Base-by-base conservation (phyloP, 148 eudicot genomes). In the Rhododendron vialii region DNA sequence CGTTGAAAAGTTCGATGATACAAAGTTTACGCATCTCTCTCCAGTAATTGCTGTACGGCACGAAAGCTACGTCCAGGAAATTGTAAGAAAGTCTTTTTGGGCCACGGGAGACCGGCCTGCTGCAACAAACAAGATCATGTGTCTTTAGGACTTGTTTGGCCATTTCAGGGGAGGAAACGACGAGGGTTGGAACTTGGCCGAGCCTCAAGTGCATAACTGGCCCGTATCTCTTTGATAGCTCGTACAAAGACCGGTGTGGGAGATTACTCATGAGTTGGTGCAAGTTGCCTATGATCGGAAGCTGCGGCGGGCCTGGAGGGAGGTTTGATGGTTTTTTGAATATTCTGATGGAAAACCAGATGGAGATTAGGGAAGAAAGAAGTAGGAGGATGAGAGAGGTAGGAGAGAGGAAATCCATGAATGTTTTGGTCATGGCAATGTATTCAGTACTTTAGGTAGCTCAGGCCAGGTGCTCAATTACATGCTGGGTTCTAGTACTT, bases 111-210 rank as follows among this genome's bases (percentile, higher is more conserved):
- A 22, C 8, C 0, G 75, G 84, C 48, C 84, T 33, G 22, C 5
- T 59, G 75, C 84, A 82, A 82, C 73, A 82, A 15, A 20, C 75
- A 1, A 18, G 84, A 76, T 82, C 84, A 20, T 82, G 84, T 59
- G 50, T 82, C 65, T 61, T 82, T 2, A 82, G 43, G 28, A 82
- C 75, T 38, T 82, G 28, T 82, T 82, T 82, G 41, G 84, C 84
- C 53, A 82, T 82, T 59, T 59, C 75, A 5, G 84, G 59, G 18
- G 84, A 59, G 18, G 84, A 82, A 41, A 78, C 26, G 55, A 78
- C 57, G 26, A 78, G 33, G 57, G 57, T 24, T 24, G 57, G 82
- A 41, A 45, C 33, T 47, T 22, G 57, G 55, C 82, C 82, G 57
- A 78, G 57, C n/a, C n/a, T 36, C 82, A 78, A 43, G 53, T 41